Base-by-base conservation (phyloP, 2,329 filamentous ascomycete species). In the Sporothrix brunneoviolacea region DNA sequence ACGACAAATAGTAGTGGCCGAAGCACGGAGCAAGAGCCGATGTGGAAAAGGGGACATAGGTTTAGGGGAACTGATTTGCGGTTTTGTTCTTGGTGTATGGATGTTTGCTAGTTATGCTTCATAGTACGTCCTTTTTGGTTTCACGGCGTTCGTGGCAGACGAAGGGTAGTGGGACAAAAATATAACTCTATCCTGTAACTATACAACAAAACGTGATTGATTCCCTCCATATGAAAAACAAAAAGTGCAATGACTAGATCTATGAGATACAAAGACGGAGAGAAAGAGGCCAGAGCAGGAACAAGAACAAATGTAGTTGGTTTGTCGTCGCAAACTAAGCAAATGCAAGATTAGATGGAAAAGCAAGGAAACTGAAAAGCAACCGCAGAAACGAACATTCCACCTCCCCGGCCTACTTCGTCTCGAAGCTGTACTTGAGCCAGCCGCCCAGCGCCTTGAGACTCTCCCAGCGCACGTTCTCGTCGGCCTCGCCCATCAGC, bases 381-480 rank as follows among this genome's bases (percentile, higher is more conserved):
- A 35, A 10, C 33, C 13, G 24, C 10, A 9, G 10, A 8, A 33
- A 15, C n/a, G 36, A 18, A n/a, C n/a, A n/a, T n/a, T n/a, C n/a
- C n/a, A n/a, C 30, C 21, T 12, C 33, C 10, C 3, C 27, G 6
- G 2, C 13, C 28, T 47, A 55, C 44, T 65, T 65, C 22, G 59
- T 65, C 56, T 82, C 78, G 59, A 82, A 81, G 66, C 76, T 82
- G 60, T 82, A 82, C 72, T 81, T 80, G 61, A 82, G 66, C 79
- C 79, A 82, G 16, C 77, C 76, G 18, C 78, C 79, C 36, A 96
- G 81, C 15, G 91, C 90, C 61, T 86, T 82, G 70, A 96, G 70
- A 68, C 88, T 93, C 74, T 96, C 91, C 89, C 90, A 96, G 63
- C 91, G 77, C 41, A 96, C 88, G 53, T 82, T 84, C 72, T 95